Conservation (phyloP, 805 yeast species). For the Sugiyamaella smithiae region DNA sequence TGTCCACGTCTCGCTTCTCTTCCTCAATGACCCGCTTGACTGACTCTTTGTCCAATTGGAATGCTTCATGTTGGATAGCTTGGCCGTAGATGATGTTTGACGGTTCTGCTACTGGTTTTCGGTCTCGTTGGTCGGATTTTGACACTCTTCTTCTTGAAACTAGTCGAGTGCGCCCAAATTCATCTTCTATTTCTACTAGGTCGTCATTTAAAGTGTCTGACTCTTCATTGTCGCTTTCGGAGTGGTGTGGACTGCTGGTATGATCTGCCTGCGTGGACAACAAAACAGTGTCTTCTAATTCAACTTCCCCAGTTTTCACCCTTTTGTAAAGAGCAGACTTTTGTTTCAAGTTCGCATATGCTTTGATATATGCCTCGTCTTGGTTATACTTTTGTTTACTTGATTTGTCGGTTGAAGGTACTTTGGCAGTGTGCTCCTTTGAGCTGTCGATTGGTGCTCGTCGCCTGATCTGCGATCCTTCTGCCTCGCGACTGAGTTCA, state of each 20-base stretch:
- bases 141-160: conserved; percentile 15
- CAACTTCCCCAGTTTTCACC: conserved; percentile 13
- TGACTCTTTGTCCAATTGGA: conserved; percentile 6
- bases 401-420: background rate
- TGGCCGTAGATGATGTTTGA: conserved; percentile 21
- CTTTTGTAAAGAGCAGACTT: conserved; percentile 18
- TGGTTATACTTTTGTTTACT: background rate
- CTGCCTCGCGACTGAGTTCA: conserved; percentile 1
- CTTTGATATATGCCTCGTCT: background rate
- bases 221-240: conserved; percentile 1
- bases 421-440: background rate
- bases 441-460: background rate
- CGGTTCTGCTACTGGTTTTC: conserved; percentile 11
- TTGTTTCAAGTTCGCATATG: conserved; percentile 3
- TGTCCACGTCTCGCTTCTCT: conserved; percentile 6
- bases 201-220: background rate
- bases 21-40: conserved; percentile 5
- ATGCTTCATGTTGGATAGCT: conserved; percentile 24
- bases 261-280: conserved; percentile 8
- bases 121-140: background rate
- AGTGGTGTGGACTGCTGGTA: background rate
- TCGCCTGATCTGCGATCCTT: conserved; percentile 1
- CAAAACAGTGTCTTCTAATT: conserved; percentile 8
- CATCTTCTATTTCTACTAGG: conserved; percentile 24
- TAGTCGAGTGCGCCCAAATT: conserved; percentile 26